These are phyloP conservation scores for Leishmania martiniquensis DNA, from an alignment of 208 protist species.

Conservation along the genomic window DNA sequence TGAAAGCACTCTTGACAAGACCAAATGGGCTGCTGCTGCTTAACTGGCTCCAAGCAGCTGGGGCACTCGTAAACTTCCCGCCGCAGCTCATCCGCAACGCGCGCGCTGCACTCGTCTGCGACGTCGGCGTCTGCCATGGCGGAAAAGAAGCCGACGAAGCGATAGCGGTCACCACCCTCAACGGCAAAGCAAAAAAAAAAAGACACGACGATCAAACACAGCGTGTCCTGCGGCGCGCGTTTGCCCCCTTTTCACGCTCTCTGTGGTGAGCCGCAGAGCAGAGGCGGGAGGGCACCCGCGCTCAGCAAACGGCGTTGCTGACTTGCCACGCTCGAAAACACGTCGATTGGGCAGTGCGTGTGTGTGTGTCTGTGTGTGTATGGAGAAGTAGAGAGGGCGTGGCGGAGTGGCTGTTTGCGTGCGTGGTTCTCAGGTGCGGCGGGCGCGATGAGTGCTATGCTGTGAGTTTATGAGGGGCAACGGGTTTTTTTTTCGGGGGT, in stretches of 20 bases:
- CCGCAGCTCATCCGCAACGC: conserved; percentile 51
- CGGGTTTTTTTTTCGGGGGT: too few relatives aligned
- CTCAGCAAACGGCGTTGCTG: background rate
- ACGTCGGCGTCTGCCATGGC: background rate
- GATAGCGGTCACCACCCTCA: background rate
- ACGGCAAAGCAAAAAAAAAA: background rate
- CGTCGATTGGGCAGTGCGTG: background rate
- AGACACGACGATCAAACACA: background rate
- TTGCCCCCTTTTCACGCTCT: background rate
- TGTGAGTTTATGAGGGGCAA: background rate
- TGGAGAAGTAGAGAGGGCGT: too few relatives aligned
- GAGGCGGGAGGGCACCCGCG: background rate
- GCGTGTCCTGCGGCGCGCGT: background rate
- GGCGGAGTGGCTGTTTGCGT: too few relatives aligned
- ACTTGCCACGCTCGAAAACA: background rate
- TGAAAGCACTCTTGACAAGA: conserved; percentile 60
- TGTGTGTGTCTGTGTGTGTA: too few relatives aligned
- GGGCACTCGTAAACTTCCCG: conserved; percentile 61
- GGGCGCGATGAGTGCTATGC: background rate
- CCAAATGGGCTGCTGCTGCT: conserved; percentile 54
- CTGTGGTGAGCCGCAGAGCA: background rate
- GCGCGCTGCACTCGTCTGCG: conserved; percentile 19
- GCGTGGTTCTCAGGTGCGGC: background rate
- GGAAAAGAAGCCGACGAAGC: background rate
- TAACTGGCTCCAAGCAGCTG: conserved; percentile 66